Evolutionary conservation across 2,329 filamentous ascomycete species (phyloP), one percentile per base, ranked within the genome.

Genomic region (Phaeophleospora eucalypticola): DNA sequence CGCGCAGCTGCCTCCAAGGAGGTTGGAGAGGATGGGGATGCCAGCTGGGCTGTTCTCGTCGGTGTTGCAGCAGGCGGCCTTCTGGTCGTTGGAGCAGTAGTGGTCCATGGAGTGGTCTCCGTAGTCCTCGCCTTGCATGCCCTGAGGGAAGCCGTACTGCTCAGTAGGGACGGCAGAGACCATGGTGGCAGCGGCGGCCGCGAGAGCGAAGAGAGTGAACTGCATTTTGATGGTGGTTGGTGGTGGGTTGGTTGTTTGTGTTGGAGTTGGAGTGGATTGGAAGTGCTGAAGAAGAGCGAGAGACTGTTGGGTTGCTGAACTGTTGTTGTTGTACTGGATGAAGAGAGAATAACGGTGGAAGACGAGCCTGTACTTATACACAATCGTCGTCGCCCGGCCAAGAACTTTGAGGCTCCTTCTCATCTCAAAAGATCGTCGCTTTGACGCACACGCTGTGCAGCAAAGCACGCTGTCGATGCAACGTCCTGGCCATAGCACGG

Each of bases 51-150:
- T 24, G 27, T 8, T 17, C 16, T 34, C 16, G 17, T 10, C 18
- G 32, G 32, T 32, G 33, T 45, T 29, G 45, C 49, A 51, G 45
- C 49, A 51, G 15, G 19, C 14, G 37, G 40, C 41, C 37, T 49
- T 38, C 36, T 43, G 34, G n/a, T 46, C 20, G 32, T 46, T 43
- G 34, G 42, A 44, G 27, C 48, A 51, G 14, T 33, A 12, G 33
- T 21, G 9, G 33, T 34, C 17, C 10, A 18, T 21, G 12, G 41
- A 43, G n/a, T 33, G 29, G 14, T 43, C 41, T 16, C 41, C 41
- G 16, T 29, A 29, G 12, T 29, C 24, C 7, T 12, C 24, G 12
- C 24, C 6, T 33, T 43, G 29, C 7, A 6, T 12, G 12, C 24
- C 6, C 41, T 43, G 29, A 12, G 41, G 41, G 8, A 43, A 33